A percentile compares a stretch with the other conserved stretches of the same genome.
Conservation (phyloP, 2,329 filamentous ascomycete species). For the Verticillium klebahnii region DNA sequence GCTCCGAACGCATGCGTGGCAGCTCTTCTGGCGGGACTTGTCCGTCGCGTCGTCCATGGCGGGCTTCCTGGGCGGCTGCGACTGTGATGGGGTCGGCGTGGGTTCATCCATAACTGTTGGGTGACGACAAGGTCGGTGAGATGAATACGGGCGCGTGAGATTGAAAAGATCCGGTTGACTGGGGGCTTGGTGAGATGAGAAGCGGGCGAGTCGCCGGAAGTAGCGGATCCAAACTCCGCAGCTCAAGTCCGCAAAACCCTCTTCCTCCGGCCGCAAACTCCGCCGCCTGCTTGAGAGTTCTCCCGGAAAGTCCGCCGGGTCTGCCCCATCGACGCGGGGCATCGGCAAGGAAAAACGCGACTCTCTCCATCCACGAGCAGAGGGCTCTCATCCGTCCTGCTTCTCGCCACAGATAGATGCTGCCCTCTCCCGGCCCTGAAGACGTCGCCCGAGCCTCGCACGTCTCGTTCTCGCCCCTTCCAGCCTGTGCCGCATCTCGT, state of each 20-base stretch:
- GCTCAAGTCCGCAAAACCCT: neutral
- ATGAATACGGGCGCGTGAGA: neutral
- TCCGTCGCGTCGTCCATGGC: neutral
- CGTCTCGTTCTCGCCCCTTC: no score
- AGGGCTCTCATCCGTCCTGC: no score
- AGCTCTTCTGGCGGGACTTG: slow-evolving; percentile 35
- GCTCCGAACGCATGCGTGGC: slow-evolving; percentile 40
- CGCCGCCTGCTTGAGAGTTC: neutral
- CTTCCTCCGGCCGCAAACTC: neutral
- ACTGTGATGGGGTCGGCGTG: neutral
- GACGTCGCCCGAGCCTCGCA: no score
- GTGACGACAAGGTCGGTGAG: neutral
- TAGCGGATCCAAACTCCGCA: neutral
- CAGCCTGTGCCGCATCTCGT: no score
- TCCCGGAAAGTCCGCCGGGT: neutral
- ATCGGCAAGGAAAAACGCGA: neutral
- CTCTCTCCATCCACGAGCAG: no score
- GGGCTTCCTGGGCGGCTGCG: neutral
- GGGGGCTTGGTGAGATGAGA: neutral
- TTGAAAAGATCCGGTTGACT: neutral
- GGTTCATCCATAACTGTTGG: neutral
- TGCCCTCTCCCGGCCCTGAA: no score
- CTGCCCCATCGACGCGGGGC: neutral
- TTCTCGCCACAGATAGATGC: no score
- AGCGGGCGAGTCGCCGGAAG: neutral